Evolutionary conservation across 2,329 filamentous ascomycete species (phyloP), one percentile per base, ranked within the genome.

Genomic region (Colletotrichum salicis): DNA sequence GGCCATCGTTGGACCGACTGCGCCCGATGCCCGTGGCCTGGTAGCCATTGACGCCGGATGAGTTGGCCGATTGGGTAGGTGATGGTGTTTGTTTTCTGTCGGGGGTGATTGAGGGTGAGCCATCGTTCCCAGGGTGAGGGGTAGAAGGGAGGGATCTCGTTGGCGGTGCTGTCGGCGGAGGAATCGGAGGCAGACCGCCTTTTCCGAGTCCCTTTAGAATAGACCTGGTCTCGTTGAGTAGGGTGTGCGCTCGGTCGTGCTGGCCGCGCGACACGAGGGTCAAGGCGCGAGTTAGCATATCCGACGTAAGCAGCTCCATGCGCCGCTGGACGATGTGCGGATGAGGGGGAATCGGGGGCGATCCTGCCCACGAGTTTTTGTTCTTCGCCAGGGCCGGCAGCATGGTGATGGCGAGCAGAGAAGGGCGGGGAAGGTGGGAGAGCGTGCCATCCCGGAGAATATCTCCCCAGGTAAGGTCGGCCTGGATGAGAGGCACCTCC

Each of bases 181-280:
- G 95, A 6, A 98, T 91, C 1, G 96, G 96, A 10, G 96, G 96
- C 0, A 99, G 87, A 1, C 96, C 94, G 41, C 96, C 96, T 83
- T 99, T 99, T 64, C 95, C 95, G 7, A 99, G 90, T 4, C 96
- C 96, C 83, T 98, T 98, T 64, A 99, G 87, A 71, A 99, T 99
- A 65, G 94, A 97, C 45, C 96, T 89, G 4, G 96, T 99, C 84
- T 99, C 96, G 74, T 93, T 94, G 48, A 99, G 87, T 4, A 99
- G 89, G 67, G 97, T 97, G 76, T 97, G 93, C 0, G 95, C 96
- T 45, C 95, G 93, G 78, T 99, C 96, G 79, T 97, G 94, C 82
- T 98, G 96, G 45, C 94, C 94, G 48, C 95, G 91, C 72, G 94
- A 94, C 22, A 98, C 95, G 24, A 99, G 88, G 0, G 95, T 97